These are phyloP conservation scores for Yarrowia sp. DNA, from an alignment of 805 yeast species.

Conservation along the genomic window DNA sequence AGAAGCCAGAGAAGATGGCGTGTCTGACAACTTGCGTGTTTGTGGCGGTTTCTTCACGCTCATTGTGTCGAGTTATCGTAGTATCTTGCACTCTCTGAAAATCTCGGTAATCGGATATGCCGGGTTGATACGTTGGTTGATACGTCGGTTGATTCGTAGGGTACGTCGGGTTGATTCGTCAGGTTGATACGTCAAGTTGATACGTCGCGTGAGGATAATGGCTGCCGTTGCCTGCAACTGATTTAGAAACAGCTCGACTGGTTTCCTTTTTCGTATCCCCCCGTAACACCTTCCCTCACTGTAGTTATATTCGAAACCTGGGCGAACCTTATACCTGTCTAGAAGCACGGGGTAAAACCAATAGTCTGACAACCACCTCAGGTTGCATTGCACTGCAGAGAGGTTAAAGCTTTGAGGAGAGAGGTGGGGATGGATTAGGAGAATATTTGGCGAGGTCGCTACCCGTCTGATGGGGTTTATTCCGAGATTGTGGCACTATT, in stretches of 20 bases:
- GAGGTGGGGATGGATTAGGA: neutral
- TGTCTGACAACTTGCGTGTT: slow-evolving; percentile 3
- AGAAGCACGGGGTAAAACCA: slow-evolving; percentile 18
- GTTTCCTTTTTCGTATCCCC: neutral
- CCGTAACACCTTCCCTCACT: slow-evolving; percentile 4
- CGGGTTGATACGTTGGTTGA: no score
- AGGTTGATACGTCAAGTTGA: no score
- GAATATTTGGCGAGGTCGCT: neutral
- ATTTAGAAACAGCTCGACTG: neutral
- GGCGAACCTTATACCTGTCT: neutral
- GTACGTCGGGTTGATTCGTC: no score
- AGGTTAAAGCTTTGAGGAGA: neutral
- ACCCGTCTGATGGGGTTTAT: neutral
- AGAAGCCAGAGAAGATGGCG: neutral
- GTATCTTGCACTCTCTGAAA: no score
- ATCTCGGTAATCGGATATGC: no score
- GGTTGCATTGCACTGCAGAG: slow-evolving; percentile 22
- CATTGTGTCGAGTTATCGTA: neutral
- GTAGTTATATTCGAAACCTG: slow-evolving; percentile 3
- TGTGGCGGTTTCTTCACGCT: slow-evolving; percentile 21
- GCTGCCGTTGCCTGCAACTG: no score
- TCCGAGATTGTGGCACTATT: no score
- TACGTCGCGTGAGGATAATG: no score
- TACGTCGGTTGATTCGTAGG: no score
- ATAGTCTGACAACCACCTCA: slow-evolving; percentile 8